These are phyloP conservation scores for Fusarium scirpi DNA, from an alignment of 2,329 filamentous ascomycete species.

Conservation along the genomic window DNA sequence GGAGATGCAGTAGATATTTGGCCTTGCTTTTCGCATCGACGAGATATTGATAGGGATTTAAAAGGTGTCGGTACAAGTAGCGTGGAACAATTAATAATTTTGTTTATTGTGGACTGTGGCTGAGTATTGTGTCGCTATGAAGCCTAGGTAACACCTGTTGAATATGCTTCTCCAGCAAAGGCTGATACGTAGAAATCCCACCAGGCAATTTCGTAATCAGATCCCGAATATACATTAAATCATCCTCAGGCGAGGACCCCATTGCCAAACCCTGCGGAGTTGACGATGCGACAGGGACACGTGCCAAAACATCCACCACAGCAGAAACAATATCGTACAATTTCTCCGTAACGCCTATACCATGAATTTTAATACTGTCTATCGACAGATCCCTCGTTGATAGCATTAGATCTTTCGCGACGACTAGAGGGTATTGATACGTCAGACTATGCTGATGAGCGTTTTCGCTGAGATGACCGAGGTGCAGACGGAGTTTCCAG, in stretches of 20 bases:
- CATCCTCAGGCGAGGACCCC: conserved; percentile 51
- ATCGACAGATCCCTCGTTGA: conserved; percentile 55
- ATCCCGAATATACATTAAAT: conserved; percentile 53
- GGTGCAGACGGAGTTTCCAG: conserved; percentile 59
- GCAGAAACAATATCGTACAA: conserved; percentile 60
- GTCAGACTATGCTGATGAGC: conserved; percentile 53
- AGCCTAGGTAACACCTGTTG: conserved; percentile 51
- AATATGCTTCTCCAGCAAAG: conserved; percentile 56
- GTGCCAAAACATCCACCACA: conserved; percentile 59
- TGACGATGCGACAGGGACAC: conserved; percentile 52
- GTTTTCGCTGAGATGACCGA: conserved; percentile 56
- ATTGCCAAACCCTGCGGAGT: conserved; percentile 43
- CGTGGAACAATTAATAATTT: not conserved
- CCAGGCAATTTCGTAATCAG: conserved; percentile 56
- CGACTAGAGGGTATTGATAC: conserved; percentile 57
- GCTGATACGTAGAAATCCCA: conserved; percentile 54
- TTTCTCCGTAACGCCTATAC: conserved; percentile 61
- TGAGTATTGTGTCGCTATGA: not conserved
- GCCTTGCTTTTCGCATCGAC: no score
- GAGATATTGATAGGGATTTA: fast-evolving
- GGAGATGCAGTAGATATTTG: not conserved
- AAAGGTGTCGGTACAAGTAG: not conserved
- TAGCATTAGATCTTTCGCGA: conserved; percentile 55
- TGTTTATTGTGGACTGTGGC: not conserved
- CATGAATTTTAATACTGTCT: conserved; percentile 57